Conservation (phyloP, 441 rosid species). For the Breynia disticha region DNA sequence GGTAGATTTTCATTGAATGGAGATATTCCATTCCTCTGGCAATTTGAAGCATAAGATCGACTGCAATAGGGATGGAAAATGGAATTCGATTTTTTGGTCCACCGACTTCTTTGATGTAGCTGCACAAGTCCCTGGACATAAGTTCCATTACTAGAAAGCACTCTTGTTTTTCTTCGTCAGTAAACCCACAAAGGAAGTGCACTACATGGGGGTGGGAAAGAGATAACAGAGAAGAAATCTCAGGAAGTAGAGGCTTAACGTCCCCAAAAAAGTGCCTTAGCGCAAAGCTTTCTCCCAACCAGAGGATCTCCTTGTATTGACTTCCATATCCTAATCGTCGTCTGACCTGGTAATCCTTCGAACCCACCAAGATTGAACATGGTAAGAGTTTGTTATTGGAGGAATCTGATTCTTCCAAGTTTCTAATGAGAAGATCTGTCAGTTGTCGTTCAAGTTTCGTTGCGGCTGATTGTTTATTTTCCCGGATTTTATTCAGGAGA, state of each 20-base stretch:
- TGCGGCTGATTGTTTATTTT: constrained; percentile 35
- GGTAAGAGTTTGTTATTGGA: constrained; percentile 48
- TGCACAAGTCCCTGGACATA: constrained; percentile 58
- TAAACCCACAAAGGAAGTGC: constrained; percentile 61
- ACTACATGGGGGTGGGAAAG: constrained; percentile 75
- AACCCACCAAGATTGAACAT: constrained; percentile 44
- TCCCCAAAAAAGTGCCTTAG: constrained; percentile 60
- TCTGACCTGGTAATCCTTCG: constrained; percentile 70
- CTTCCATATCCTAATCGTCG: constrained; percentile 60
- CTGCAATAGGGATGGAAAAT: constrained; percentile 55
- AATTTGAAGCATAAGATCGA: constrained; percentile 85
- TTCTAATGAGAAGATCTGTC: constrained; percentile 48
- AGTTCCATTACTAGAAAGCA: constrained; percentile 64
- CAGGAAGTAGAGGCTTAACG: constrained; percentile 38
- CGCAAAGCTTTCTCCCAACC: constrained; percentile 76
- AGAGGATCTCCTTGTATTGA: constrained; percentile 72
- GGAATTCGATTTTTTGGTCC: constrained; percentile 58
- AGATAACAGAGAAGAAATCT: constrained; percentile 48
- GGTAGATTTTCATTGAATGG: constrained; percentile 53
- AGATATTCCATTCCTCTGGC: constrained; percentile 96
- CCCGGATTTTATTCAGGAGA: constrained; percentile 48
- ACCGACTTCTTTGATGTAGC: constrained; percentile 67
- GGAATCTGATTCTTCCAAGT: constrained; percentile 36
- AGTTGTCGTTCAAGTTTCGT: constrained; percentile 51
- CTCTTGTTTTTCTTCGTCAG: constrained; percentile 78